Percentiles rank a stretch among this genome's conserved stretches.
These are phyloP conservation scores for Coemansia sp. DNA, from an alignment of 192 early-diverging fungal species.

Conservation along the genomic window DNA sequence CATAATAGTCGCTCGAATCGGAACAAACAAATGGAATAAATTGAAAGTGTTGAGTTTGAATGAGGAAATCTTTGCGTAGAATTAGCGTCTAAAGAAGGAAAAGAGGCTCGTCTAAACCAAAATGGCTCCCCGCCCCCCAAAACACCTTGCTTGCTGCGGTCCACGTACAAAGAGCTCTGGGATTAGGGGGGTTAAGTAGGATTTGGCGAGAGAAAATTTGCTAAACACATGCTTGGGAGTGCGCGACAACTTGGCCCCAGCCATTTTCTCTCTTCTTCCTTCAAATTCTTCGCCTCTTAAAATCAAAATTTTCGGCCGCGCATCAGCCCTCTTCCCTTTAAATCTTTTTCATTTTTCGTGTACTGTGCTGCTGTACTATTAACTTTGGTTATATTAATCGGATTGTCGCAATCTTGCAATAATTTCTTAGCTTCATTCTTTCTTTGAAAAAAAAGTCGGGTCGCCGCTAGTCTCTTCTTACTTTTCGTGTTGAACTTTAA, in stretches of 20 bases:
- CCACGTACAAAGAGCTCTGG: not conserved
- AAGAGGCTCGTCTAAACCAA: not conserved
- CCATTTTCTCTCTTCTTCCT: not conserved
- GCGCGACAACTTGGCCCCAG: not conserved
- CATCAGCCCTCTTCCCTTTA: not conserved
- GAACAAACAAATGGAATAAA: not conserved
- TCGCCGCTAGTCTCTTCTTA: conserved; percentile 2
- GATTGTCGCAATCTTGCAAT: not conserved
- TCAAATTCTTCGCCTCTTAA: not conserved
- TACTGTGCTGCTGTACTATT: conserved; percentile 12
- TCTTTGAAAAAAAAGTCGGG: not conserved
- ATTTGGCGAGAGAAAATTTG: not conserved
- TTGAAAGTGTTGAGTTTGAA: not conserved
- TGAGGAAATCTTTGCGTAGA: not conserved
- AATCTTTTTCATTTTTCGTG: conserved; percentile 9
- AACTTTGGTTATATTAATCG: conserved; percentile 5
- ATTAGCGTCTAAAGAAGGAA: not conserved
- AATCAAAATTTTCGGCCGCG: conserved; percentile 4
- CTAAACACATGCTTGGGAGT: not conserved
- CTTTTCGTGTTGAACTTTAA: conserved; percentile 12
- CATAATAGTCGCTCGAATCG: not conserved
- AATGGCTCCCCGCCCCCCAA: not conserved
- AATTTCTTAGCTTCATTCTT: conserved; percentile 10
- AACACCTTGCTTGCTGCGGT: not conserved
- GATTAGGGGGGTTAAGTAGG: not conserved